Evolutionary conservation across 805 yeast genomes (phyloP), one percentile per base, ranked within the genome.

Genomic region (Metschnikowia arizonensis): DNA sequence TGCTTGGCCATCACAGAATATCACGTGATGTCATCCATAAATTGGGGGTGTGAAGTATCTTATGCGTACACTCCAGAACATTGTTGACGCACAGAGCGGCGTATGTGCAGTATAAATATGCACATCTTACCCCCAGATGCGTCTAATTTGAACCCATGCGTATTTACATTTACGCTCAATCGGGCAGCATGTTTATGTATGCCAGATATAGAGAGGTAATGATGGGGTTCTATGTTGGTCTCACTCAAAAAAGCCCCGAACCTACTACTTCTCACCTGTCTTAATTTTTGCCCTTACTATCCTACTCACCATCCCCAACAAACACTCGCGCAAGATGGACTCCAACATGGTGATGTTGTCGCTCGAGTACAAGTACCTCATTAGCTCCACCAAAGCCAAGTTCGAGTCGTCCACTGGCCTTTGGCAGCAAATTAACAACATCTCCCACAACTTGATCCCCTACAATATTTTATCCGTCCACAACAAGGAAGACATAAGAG

Each of bases 321-420:
- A 33, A 33, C 5, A 19, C 19, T 14, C 26, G 18, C 18, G 9
- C 40, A 36, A 26, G 18, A 52, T 52, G 56, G 56, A 53, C 39
- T 50, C 46, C 33, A 50, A 57, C 48, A 46, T 55, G 25, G 55
- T 56, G 34, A 50, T 64, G 17, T 56, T 64, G 46, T 57, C 63
- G 21, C 54, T 64, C 23, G 65, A 62, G 47, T 63, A 63, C 50
- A 51, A 61, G 26, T 63, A 53, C 49, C 49, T 63, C 43, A 50
- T 60, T 24, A 51, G 51, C 45, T 54, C 61, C 18, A 42, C 34
- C 24, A 45, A 32, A 17, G 47, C 60, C 15, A 48, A 44, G n/a
- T 62, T 46, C 43, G 65, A 63, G 50, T 57, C 73, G 23, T 51
- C 60, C 28, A 55, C 53, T 18, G 72, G 72, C 9, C 58, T 65